Conservation (phyloP, 371 early-diverging fungal species). For the Rhizopus stolonifer region DNA sequence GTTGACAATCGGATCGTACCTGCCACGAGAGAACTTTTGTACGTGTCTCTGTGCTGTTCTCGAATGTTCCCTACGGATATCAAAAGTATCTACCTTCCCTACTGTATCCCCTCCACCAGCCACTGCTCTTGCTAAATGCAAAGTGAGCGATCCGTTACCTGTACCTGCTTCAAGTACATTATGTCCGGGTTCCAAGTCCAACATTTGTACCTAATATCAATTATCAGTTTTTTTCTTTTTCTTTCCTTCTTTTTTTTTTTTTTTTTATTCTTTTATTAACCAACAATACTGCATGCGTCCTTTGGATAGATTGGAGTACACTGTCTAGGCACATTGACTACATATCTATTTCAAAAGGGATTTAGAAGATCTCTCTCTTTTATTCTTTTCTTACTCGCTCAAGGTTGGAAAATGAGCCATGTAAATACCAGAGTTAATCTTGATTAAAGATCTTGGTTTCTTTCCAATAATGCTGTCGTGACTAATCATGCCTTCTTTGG, state of each 20-base stretch:
- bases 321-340: slow-evolving; percentile 56
- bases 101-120: slow-evolving; percentile 46
- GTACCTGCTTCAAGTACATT: slow-evolving; percentile 75
- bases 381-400: slow-evolving; percentile 53
- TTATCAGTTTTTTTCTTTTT: too few relatives aligned
- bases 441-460: slow-evolving; percentile 46
- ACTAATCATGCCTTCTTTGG: slow-evolving; percentile 45
- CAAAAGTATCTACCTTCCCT: slow-evolving; percentile 63
- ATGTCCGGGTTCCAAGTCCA: slow-evolving; percentile 67
- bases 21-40: slow-evolving; percentile 56
- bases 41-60: slow-evolving; percentile 58
- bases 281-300: slow-evolving; percentile 68
- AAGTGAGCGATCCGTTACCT: slow-evolving; percentile 71
- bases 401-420: slow-evolving; percentile 71
- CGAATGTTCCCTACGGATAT: slow-evolving; percentile 51
- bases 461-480: slow-evolving; percentile 57
- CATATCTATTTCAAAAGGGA: slow-evolving; percentile 38
- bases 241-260: not conserved
- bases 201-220: slow-evolving; percentile 43
- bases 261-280: slow-evolving; percentile 8
- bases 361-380: not conserved
- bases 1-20: slow-evolving; percentile 41
- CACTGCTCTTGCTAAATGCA: slow-evolving; percentile 68
- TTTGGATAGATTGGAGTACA: slow-evolving; percentile 78
- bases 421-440: slow-evolving; percentile 50